A percentile compares a stretch with the other conserved stretches of the same genome.
These are phyloP conservation scores for Puccinellia tenuiflora DNA, from an alignment of 176 grass and related monocot genomes.

Conservation along the genomic window DNA sequence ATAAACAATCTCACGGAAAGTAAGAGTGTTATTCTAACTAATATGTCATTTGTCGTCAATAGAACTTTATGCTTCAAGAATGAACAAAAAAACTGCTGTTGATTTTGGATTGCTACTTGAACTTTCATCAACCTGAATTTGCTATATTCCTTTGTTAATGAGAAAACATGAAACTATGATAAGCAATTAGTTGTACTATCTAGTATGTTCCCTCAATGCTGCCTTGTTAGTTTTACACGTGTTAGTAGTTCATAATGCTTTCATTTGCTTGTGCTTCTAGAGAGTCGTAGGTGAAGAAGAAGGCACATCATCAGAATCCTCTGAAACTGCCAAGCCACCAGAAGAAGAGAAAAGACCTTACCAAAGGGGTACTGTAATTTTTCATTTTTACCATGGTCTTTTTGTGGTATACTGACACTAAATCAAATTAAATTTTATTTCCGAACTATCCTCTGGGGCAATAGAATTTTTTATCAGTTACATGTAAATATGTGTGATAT, in stretches of 20 bases:
- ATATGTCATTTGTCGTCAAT: not conserved
- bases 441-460: not conserved
- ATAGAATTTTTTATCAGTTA: not conserved
- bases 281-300: conserved; percentile 56
- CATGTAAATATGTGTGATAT: conserved; percentile 1
- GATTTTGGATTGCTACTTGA: not conserved
- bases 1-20: not conserved
- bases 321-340: conserved; percentile 40
- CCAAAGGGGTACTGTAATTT: conserved; percentile 49
- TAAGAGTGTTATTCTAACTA: not conserved
- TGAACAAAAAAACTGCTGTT: not conserved
- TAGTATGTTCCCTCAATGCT: not conserved
- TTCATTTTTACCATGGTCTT: not conserved
- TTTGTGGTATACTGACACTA: not conserved
- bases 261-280: conserved; percentile 42
- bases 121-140: not conserved
- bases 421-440: not conserved
- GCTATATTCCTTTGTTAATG: not conserved
- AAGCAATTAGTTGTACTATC: not conserved
- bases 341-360: conserved; percentile 68
- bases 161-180: not conserved
- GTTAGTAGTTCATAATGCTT: conserved; percentile 8
- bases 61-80: not conserved
- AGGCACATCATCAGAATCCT: conserved; percentile 36
- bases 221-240: not conserved